Base-by-base conservation (phyloP, 2,329 filamentous ascomycete genomes). In the Epichloe bromicola region DNA sequence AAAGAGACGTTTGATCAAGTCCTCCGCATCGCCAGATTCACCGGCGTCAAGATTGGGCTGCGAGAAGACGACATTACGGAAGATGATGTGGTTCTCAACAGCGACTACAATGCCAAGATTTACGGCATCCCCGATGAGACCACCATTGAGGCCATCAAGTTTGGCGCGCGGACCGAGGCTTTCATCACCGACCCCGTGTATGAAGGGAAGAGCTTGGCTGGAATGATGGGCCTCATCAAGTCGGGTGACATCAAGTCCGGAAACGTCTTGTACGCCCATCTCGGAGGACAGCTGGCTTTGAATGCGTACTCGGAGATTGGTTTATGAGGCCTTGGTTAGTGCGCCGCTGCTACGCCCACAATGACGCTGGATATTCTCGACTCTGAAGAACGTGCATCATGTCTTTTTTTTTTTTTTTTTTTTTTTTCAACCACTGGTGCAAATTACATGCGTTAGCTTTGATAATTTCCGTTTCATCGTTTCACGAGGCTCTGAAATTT, bases 131-230 rank as follows among this genome's bases (percentile, higher is more conserved):
- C 83, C 0, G 80, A 85, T 56, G 67, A 78, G 62, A 68, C 70
- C 58, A 88, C 84, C 1, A 73, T 83, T 47, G 80, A 80, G 34
- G 83, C 83, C 0, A 87, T 88, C 61, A 76, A 75, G 63, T 81
- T 85, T 60, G 81, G 79, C 5, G 84, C 84, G 0, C 64, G 70
- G 53, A 85, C 79, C 1, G 85, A 88, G 68, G 84, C 77, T 0
- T 82, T 88, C 58, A 84, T 88, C 55, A 87, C 83, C 0, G 84
- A 88, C 60, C 84, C 83, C 0, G 84, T 88, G 1, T 88, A 88
- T 59, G 83, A 86, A 67, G 85, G 85, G 1, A 88, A 88, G 75
- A 85, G 79, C 57, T 67, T 88, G 63, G 82, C 82, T 4, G 84
- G 83, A 0, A 75, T 87, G 81, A 78, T 86, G 57, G 81, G 82